Base-by-base conservation (phyloP, 352 stramenopile species). In the Phytophthora boehmeriae region DNA sequence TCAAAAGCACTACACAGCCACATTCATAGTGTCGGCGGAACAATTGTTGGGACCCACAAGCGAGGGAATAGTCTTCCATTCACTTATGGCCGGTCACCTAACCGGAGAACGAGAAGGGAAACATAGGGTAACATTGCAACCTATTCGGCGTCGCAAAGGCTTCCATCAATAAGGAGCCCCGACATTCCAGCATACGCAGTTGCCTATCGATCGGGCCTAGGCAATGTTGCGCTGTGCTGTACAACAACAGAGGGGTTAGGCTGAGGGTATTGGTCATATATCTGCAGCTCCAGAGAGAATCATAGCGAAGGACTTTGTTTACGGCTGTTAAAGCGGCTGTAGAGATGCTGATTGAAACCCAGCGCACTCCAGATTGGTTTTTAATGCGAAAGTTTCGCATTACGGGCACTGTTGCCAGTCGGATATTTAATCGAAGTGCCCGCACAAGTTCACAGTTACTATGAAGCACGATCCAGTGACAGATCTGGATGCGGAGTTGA, bases 141-240 rank as follows among this genome's bases (percentile, higher is more conserved):
- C 4, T 55, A 55, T 16, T 55, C 34, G 48, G 48, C 48, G 9
- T 22, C 34, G 8, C 16, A 34, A 41, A 30, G 32, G 25, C 28
- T 47, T 5, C 8, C 50, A 43, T 23, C 6, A 19, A 25, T 19
- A 17, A 22, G 14, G 13, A 39, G 25, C 22, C 50, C 2, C 8
- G 8, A 4, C 22, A 41, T 23, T n/a, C n/a, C n/a, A n/a, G 39
- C 50, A 17, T 41, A 41, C 16, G 50, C 38, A 45, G 14, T 57
- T n/a, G 38, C 2, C 4, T 57, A 57, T 41, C 50, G 38, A 20
- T 49, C 36, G 36, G 50, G 50, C 10, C n/a, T 57, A 27, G 50
- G 36, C 14, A 36, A 28, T 4, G 38, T 57, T 41, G n/a, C 36
- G 19, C 25, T 57, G 19, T 48, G 50, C 14, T 57, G 42, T 27